Conservation (phyloP, 495 filamentous ascomycete species). For the Penicillium dipodomyicola region DNA sequence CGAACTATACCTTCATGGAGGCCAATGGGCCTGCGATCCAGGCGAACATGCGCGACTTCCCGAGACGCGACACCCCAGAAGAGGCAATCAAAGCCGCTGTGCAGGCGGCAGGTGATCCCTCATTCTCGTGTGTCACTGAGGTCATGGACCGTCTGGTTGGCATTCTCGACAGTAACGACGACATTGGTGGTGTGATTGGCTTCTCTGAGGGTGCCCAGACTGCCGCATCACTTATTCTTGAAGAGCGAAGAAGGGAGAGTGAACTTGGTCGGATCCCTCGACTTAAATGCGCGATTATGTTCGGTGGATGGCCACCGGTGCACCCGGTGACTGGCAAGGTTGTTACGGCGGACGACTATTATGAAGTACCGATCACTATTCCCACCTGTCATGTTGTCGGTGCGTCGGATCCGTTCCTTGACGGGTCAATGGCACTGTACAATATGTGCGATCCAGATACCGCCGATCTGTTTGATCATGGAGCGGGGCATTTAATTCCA, state of each 20-base stretch:
- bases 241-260: conserved; percentile 42
- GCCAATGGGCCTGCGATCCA: conserved; percentile 12
- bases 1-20: conserved; percentile 25
- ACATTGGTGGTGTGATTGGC: conserved; percentile 47
- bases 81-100: conserved; percentile 16
- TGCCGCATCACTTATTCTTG: conserved; percentile 52
- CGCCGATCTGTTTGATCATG: conserved; percentile 55
- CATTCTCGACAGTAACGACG: conserved; percentile 33
- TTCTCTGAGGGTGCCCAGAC: conserved; percentile 63
- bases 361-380: conserved; percentile 45
- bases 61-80: conserved; percentile 25
- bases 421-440: conserved; percentile 52
- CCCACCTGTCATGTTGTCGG: conserved; percentile 59
- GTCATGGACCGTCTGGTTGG: conserved; percentile 22
- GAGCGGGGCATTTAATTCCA: conserved; percentile 53
- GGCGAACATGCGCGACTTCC: conserved; percentile 23
- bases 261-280: conserved; percentile 37
- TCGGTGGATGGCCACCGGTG: conserved; percentile 54
- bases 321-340: conserved; percentile 43
- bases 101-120: conserved; percentile 14
- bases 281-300: conserved; percentile 57
- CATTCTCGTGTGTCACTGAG: conserved; percentile 7
- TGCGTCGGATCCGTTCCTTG: conserved; percentile 53
- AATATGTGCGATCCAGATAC: conserved; percentile 50
- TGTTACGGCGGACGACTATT: conserved; percentile 45